A percentile compares a stretch with the other conserved stretches of the same genome.
Conservation (phyloP, 192 early-diverging fungal species). For the Coemansia sp. region DNA sequence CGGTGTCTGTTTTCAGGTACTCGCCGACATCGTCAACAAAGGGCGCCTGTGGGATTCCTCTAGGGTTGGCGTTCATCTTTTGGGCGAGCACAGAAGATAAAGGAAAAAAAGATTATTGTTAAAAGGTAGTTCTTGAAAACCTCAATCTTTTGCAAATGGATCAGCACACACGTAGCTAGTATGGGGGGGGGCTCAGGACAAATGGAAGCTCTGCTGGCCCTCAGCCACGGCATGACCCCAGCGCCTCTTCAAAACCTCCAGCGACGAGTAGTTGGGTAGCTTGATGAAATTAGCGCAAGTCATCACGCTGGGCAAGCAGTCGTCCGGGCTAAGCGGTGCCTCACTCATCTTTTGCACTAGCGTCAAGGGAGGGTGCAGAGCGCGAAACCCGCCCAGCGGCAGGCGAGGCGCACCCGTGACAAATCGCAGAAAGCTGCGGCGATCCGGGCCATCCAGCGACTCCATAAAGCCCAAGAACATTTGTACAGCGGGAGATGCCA, state of each 20-base stretch:
- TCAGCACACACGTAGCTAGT: background rate
- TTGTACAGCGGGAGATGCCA: constrained; percentile 65
- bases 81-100: background rate
- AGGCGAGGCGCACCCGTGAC: constrained; percentile 87
- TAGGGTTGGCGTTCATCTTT: constrained; percentile 73
- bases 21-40: constrained; percentile 93
- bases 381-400: constrained; percentile 87
- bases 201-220: constrained; percentile 77
- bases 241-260: constrained; percentile 61
- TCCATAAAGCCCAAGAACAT: constrained; percentile 70
- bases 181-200: constrained; percentile 50
- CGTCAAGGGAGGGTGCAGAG: constrained; percentile 76
- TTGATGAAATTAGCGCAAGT: constrained; percentile 95
- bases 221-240: constrained; percentile 74
- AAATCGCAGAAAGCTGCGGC: constrained; percentile 80
- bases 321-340: constrained; percentile 64
- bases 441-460: constrained; percentile 57
- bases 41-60: constrained; percentile 93
- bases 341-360: constrained; percentile 79
- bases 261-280: constrained; percentile 77
- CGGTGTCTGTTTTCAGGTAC: constrained; percentile 71
- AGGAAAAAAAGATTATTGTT: background rate
- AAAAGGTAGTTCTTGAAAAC: background rate
- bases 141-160: background rate
- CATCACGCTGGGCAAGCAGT: constrained; percentile 92